These are phyloP conservation scores for Pseudonitzschia multistriata DNA, from an alignment of 108 stramenopile genomes.

Conservation along the genomic window DNA sequence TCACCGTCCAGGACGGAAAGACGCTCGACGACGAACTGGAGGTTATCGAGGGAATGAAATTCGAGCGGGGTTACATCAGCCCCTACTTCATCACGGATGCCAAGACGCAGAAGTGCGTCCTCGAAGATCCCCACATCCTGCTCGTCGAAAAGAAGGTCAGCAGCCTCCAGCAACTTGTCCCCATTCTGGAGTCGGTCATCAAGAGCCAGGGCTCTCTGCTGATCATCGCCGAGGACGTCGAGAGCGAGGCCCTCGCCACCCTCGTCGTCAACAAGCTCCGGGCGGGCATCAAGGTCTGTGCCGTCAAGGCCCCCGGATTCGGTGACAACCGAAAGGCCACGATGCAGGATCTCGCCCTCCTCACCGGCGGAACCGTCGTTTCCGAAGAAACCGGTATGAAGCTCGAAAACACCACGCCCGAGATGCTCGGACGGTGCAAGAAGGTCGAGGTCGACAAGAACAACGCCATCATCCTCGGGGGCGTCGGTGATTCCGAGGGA, in stretches of 20 bases:
- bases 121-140: conserved; percentile 96
- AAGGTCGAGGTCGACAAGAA: conserved; percentile 96
- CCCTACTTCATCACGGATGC: conserved; percentile 99
- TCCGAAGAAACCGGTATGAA: conserved; percentile 98
- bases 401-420: conserved; percentile 89
- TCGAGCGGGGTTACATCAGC: conserved; percentile 99
- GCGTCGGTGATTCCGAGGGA: conserved; percentile 81
- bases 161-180: conserved; percentile 93
- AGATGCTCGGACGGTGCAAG: conserved; percentile 92
- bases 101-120: conserved; percentile 94
- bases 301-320: conserved; percentile 99
- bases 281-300: conserved; percentile 98
- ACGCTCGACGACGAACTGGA: conserved; percentile 99
- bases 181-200: conserved; percentile 92
- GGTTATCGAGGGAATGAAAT: conserved; percentile 99
- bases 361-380: conserved; percentile 98
- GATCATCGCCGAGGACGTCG: conserved; percentile 99
- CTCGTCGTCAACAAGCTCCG: conserved; percentile 99
- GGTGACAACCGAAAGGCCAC: conserved; percentile 99
- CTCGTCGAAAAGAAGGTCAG: conserved; percentile 99
- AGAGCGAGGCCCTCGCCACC: conserved; percentile 97
- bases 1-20: conserved; percentile 99
- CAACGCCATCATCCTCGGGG: conserved; percentile 96
- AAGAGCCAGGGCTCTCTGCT: conserved; percentile 91
- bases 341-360: conserved; percentile 98